These are phyloP conservation scores for Pichia insulana DNA, from an alignment of 805 yeast genomes.

Conservation along the genomic window DNA sequence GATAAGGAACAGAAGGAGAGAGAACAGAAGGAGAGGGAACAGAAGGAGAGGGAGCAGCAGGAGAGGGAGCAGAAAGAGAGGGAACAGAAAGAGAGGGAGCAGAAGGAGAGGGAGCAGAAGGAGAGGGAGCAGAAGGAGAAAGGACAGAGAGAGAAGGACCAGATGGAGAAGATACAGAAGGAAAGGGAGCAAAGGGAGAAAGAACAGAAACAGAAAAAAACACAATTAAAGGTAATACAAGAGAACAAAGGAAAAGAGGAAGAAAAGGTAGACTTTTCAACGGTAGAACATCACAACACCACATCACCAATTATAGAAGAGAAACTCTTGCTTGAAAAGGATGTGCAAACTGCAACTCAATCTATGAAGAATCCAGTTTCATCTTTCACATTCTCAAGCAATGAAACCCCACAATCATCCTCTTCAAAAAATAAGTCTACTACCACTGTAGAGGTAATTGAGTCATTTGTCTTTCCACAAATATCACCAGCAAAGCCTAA, in stretches of 20 bases:
- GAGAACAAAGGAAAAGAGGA: too few species aligned
- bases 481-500: neutral
- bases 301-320: too few species aligned
- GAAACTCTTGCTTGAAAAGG: too few species aligned
- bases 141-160: neutral
- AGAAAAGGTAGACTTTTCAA: too few species aligned
- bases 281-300: too few species aligned
- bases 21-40: slow-evolving; percentile 1
- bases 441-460: slow-evolving; percentile 13
- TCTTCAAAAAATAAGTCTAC: neutral
- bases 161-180: neutral
- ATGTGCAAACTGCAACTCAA: too few species aligned
- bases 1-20: neutral
- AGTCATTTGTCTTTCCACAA: slow-evolving; percentile 18
- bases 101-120: neutral
- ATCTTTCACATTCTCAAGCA: neutral
- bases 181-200: neutral
- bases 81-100: neutral
- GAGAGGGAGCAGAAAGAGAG: neutral
- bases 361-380: too few species aligned
- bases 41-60: slow-evolving; percentile 8
- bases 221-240: too few species aligned
- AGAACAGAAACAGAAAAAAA: neutral
- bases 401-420: neutral
- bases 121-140: neutral